Conservation (phyloP, 2,329 filamentous ascomycete genomes). For the Tolypocladium album region DNA sequence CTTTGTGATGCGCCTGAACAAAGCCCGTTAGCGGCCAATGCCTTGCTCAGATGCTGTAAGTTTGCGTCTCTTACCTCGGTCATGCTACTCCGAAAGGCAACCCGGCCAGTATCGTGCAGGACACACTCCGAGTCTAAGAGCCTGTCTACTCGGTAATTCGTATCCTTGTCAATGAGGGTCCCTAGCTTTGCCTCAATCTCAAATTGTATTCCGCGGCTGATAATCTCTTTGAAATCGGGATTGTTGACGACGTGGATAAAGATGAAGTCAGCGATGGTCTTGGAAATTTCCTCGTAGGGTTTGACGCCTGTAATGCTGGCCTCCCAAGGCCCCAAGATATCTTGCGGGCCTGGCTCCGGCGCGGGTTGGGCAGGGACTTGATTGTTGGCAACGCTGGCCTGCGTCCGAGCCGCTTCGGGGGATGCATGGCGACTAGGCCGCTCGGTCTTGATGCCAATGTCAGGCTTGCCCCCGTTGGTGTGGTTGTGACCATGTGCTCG, state of each 20-base stretch:
- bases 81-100: conserved; percentile 81
- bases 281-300: conserved; percentile 66
- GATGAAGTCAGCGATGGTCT: conserved; percentile 69
- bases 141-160: conserved; percentile 56
- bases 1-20: conserved; percentile 62
- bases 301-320: conserved; percentile 57
- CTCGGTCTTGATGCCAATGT: conserved; percentile 16
- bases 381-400: conserved; percentile 7
- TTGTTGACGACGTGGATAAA: conserved; percentile 60
- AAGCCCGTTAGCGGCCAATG: conserved; percentile 3
- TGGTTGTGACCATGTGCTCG: conserved; percentile 19
- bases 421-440: conserved; percentile 33
- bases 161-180: conserved; percentile 63
- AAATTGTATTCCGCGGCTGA: conserved; percentile 58
- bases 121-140: conserved; percentile 62
- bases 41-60: not conserved
- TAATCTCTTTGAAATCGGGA: conserved; percentile 53
- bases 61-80: conserved; percentile 54
- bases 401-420: conserved; percentile 24
- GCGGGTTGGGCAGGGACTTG: conserved; percentile 11
- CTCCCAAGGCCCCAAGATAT: conserved; percentile 49
- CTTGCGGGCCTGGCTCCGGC: conserved; percentile 17
- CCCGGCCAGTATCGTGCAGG: conserved; percentile 46
- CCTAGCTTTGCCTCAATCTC: conserved; percentile 95
- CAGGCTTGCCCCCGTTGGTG: conserved; percentile 26